Base-by-base conservation (phyloP, 805 yeast species). In the Zygoascus flipseniorum region DNA sequence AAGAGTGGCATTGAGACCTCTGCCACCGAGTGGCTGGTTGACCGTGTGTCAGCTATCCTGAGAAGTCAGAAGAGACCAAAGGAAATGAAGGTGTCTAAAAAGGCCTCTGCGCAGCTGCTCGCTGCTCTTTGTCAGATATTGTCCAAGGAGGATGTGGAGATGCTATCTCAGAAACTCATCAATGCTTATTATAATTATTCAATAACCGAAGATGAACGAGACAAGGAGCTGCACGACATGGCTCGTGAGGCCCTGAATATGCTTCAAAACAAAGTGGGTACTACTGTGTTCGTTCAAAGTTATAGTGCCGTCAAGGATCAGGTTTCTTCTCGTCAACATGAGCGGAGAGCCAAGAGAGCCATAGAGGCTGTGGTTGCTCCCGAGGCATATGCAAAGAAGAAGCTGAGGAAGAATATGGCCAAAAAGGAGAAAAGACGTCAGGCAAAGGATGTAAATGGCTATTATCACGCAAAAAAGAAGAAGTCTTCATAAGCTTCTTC, bases 281-380 rank as follows among this genome's bases (percentile, higher is more conserved):
- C 83, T 8, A 76, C 89, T 0, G 82, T 76, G 26, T 92, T 84
- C 64, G 77, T 87, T 11, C 66, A 72, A 19, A 69, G 79, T 1
- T 85, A 83, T 63, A 72, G 86, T 1, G 72, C 72, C 46, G 93
- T 89, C n/a, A 80, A 81, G 64, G 80, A 76, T 58, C 62, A 62
- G 16, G 83, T 90, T 23, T 70, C 68, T 31, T 72, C 72, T 37
- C 79, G 88, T 67, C 79, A 97, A 62, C 77, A 77, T 54, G 95
- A 88, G 48, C 80, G 97, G 69, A 81, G 76, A 64, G 78, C 86
- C 0, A 84, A 83, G 64, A 76, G 89, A 54, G 85, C 95, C 0
- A 83, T 85, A 54, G 70, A 88, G 65, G 85, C 89, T 2, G 75
- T 90, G 10, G 78, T 76, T 19, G 86, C 85, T 3, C 98, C 98